Evolutionary conservation across 345 rosid species (phyloP).

Genomic region (Aethionema arabicum): DNA sequence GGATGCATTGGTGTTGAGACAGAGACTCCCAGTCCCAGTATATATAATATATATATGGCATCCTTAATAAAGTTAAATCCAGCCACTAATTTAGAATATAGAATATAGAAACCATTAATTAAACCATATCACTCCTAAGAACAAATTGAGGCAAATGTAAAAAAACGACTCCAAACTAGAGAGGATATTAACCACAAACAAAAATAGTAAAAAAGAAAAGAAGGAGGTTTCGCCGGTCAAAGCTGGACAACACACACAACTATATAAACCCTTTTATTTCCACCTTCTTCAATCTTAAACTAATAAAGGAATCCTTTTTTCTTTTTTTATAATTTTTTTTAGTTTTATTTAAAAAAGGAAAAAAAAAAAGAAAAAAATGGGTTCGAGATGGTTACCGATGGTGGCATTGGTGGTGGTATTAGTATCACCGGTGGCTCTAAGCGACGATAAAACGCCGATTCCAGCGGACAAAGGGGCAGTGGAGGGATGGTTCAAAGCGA

Average conservation of each 20-base stretch:
- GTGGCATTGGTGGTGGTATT: slow-evolving; percentile 22
- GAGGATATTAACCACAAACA: slow-evolving; percentile 23
- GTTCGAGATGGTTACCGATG: background rate
- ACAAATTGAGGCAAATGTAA: no score
- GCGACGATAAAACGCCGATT: slow-evolving; percentile 34
- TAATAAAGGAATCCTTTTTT: background rate
- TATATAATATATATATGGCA: no score
- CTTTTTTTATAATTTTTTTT: background rate
- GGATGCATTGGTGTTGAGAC: no score
- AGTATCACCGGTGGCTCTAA: slow-evolving; percentile 22
- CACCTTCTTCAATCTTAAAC: slow-evolving; percentile 6
- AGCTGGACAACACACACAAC: background rate
- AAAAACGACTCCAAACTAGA: slow-evolving; percentile 1
- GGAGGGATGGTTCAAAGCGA: slow-evolving; percentile 42
- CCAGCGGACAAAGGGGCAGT: slow-evolving; percentile 42
- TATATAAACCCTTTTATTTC: slow-evolving; percentile 2
- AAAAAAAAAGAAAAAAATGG: slow-evolving; percentile 20
- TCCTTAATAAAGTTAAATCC: no score
- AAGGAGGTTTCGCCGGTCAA: slow-evolving; percentile 10
- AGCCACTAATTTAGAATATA: no score
- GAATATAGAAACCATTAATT: no score
- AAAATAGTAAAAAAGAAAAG: slow-evolving; percentile 15
- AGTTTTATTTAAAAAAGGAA: background rate
- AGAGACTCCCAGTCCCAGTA: no score
- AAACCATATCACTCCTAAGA: no score